These are phyloP conservation scores for Phtheirospermum japonicum DNA, from an alignment of 257 asterid species.

Conservation along the genomic window DNA sequence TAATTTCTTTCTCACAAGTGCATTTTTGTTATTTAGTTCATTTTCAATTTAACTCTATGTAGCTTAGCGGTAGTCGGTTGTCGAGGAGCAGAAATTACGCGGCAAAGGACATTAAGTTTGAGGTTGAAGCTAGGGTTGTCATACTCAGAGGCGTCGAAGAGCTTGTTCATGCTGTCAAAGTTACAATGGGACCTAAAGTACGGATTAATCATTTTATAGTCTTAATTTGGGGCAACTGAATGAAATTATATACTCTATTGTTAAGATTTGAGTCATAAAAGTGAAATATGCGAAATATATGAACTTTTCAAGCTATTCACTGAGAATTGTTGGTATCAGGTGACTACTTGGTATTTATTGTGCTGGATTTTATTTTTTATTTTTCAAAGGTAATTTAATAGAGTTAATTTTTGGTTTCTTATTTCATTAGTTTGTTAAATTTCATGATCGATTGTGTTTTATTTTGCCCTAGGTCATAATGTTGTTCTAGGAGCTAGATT, in stretches of 20 bases:
- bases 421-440: no score
- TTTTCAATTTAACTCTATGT: not conserved
- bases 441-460: not conserved
- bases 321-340: not conserved
- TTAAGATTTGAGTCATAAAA: no score
- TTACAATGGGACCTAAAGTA: constrained; percentile 72
- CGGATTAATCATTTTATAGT: not conserved
- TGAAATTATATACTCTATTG: not conserved
- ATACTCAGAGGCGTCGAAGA: constrained; percentile 69
- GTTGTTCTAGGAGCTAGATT: constrained; percentile 50
- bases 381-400: no score
- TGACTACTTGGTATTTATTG: not conserved
- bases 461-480: constrained; percentile 39
- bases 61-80: constrained; percentile 30
- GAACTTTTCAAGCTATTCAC: not conserved
- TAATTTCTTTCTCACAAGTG: not conserved
- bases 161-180: constrained; percentile 60
- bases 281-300: not conserved
- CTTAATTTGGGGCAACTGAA: not conserved
- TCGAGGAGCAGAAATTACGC: constrained; percentile 54
- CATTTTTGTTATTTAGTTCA: not conserved
- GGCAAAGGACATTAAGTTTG: constrained; percentile 56
- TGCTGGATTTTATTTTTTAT: no score
- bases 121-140: constrained; percentile 57
- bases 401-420: no score